Conservation (phyloP, 2,329 filamentous ascomycete genomes). For the Colletotrichum agaves region DNA sequence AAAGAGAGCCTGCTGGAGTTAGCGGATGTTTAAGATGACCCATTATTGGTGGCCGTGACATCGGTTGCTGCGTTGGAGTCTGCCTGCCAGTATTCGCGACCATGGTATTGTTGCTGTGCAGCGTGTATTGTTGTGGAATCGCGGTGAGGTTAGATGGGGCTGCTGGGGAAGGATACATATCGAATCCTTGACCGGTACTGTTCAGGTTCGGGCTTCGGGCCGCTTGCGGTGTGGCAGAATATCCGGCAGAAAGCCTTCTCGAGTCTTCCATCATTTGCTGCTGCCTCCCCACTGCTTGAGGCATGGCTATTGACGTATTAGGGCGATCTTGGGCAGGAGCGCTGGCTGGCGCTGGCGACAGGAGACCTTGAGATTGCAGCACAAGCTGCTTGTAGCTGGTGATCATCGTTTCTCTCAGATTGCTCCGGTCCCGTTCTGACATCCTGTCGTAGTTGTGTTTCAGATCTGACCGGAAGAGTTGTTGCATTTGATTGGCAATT, state of each 20-base stretch:
- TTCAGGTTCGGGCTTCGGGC: not conserved
- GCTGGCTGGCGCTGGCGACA: not conserved
- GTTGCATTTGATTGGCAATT: constrained; percentile 47
- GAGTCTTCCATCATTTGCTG: constrained; percentile 12
- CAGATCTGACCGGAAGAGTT: constrained; percentile 26
- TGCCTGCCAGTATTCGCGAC: not conserved
- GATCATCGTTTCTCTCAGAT: constrained; percentile 16
- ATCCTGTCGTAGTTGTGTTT: constrained; percentile 38
- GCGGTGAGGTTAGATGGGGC: not conserved
- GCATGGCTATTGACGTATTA: not conserved
- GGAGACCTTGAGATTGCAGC: not conserved
- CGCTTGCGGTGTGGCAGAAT: not conserved
- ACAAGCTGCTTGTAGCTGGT: constrained; percentile 20
- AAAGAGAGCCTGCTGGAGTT: constrained; percentile 24
- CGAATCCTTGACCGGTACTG: not conserved
- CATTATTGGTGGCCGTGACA: not conserved
- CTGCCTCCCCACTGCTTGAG: not conserved
- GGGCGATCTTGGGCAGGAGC: too few species aligned
- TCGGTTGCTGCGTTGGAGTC: not conserved
- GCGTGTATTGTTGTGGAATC: constrained; percentile 1
- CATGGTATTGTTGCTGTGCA: not conserved
- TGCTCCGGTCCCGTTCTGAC: constrained; percentile 16
- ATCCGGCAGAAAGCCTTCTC: constrained; percentile 2
- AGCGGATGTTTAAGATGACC: constrained; percentile 8
- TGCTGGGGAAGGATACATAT: constrained; percentile 21